Evolutionary conservation across 768 basidiomycete species (phyloP).

Genomic region (Kwoniella sp.): DNA sequence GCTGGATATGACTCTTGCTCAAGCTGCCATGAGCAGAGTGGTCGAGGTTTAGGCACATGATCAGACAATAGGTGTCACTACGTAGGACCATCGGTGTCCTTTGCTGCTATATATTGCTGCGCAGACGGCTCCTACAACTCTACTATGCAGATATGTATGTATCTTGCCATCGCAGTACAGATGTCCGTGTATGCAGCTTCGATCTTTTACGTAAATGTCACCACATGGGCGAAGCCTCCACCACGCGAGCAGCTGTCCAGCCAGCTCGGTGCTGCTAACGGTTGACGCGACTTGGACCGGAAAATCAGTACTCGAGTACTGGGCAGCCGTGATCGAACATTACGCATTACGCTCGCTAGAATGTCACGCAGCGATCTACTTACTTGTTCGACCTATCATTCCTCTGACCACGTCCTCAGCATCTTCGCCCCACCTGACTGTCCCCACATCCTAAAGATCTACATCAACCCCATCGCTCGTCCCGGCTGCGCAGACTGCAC

Average conservation of each 20-base stretch:
- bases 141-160: neutral
- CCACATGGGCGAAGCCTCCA: constrained; percentile 11
- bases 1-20: constrained; percentile 74
- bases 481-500: no score
- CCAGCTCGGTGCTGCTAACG: neutral
- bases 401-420: neutral
- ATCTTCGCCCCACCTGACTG: no score
- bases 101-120: no score
- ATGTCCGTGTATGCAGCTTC: no score
- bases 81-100: no score
- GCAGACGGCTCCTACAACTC: no score
- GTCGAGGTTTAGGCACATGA: constrained; percentile 21
- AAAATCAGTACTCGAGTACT: no score
- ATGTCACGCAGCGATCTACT: neutral
- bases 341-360: neutral
- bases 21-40: constrained; percentile 45
- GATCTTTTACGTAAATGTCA: neutral
- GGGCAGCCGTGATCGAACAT: neutral
- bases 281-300: constrained; percentile 15
- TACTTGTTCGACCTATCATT: neutral
- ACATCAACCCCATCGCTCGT: no score
- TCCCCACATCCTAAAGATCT: no score
- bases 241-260: constrained; percentile 19
- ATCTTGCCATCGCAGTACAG: no score
- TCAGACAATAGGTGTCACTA: no score